A percentile compares a stretch with the other conserved stretches of the same genome.
These are phyloP conservation scores for Globisporangium ultimum DNA, from an alignment of 352 stramenopile genomes.

Conservation along the genomic window DNA sequence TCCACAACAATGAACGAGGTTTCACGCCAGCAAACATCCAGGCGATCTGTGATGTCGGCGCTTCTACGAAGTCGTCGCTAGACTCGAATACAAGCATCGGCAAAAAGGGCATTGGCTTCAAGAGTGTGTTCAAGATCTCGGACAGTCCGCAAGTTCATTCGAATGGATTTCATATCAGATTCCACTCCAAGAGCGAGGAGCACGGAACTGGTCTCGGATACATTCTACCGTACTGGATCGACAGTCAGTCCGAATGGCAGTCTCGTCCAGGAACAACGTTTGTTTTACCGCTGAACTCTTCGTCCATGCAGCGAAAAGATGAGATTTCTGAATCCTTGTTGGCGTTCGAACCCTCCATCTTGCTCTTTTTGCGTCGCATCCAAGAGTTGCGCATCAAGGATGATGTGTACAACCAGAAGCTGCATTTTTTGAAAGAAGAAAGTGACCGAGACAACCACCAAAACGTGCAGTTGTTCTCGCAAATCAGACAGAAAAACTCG, in stretches of 20 bases:
- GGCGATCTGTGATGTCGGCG: constrained; percentile 85
- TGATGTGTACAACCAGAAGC: constrained; percentile 20
- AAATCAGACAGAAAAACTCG: constrained; percentile 14
- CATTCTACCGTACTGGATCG: constrained; percentile 80
- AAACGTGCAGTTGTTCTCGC: constrained; percentile 38
- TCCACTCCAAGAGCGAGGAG: constrained; percentile 52
- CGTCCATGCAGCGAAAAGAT: constrained; percentile 32
- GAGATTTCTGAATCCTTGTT: constrained; percentile 68
- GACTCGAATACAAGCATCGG: constrained; percentile 64
- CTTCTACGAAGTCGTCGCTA: constrained; percentile 63
- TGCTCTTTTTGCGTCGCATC: constrained; percentile 80
- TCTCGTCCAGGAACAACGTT: constrained; percentile 56
- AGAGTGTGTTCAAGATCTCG: constrained; percentile 90
- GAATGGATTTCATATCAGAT: constrained; percentile 85
- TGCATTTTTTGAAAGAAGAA: constrained; percentile 47
- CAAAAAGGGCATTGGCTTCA: constrained; percentile 90
- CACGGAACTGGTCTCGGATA: constrained; percentile 59
- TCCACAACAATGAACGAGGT: constrained; percentile 83
- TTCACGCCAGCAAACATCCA: constrained; percentile 77
- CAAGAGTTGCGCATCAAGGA: constrained; percentile 58
- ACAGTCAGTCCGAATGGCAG: constrained; percentile 40
- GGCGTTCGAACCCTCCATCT: constrained; percentile 66
- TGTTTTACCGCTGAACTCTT: constrained; percentile 65
- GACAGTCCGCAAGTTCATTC: constrained; percentile 82
- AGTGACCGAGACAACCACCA: constrained; percentile 12